A percentile compares a stretch with the other conserved stretches of the same genome.
Evolutionary conservation across 805 yeast species (phyloP).

Genomic region (Saccharomycopsis oosterbeekiorum): DNA sequence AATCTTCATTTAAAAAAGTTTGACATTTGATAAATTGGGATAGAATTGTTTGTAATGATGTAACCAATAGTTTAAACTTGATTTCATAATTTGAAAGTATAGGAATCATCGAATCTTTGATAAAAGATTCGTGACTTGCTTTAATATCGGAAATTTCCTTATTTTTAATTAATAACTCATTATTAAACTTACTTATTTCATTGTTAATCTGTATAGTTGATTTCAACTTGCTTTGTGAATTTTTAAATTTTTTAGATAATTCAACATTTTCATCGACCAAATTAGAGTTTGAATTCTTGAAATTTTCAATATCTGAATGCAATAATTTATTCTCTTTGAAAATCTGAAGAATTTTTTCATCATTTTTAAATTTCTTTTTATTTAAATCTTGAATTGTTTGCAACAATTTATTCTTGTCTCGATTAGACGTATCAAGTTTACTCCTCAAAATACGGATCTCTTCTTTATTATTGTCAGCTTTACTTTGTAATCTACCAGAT

Average conservation of each 20-base stretch:
- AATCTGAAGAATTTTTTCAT: not conserved
- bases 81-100: not conserved
- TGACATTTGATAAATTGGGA: constrained; percentile 9
- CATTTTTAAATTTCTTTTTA: not conserved
- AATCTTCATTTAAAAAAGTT: constrained; percentile 1
- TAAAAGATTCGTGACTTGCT: not conserved
- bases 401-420: not conserved
- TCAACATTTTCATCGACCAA: not conserved
- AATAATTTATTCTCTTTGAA: not conserved
- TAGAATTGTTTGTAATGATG: constrained; percentile 1
- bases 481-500: constrained; percentile 11
- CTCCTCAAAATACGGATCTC: constrained; percentile 9
- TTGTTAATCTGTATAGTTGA: not conserved
- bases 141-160: not conserved
- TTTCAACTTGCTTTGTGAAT: not conserved
- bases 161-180: not conserved
- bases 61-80: not conserved
- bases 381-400: not conserved
- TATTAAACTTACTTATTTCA: not conserved
- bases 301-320: not conserved
- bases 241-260: not conserved
- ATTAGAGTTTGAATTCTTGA: not conserved
- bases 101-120: not conserved
- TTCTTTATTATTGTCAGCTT: constrained; percentile 9
- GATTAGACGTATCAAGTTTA: not conserved